Conservation (phyloP, 1,284 basidiomycete species). For the Inonotus hispidus region DNA sequence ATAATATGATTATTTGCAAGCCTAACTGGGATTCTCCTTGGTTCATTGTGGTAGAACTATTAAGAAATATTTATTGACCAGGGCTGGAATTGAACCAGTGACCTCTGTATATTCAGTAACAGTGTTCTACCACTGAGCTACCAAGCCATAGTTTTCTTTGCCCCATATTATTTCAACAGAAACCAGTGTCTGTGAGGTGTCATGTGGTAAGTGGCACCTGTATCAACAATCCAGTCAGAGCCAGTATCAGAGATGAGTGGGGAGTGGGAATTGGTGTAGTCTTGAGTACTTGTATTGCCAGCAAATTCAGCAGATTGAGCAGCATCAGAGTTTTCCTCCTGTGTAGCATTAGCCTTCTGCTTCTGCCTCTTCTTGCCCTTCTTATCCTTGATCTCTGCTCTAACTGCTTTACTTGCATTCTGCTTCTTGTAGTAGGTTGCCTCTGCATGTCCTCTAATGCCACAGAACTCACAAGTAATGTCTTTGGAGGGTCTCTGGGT, state of each 20-base stretch:
- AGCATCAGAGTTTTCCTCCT: not conserved
- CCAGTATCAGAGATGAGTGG: not conserved
- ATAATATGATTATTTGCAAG: not conserved
- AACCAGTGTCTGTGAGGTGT: not conserved
- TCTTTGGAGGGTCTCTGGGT: too few species aligned
- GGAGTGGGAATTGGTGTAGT: slow-evolving; percentile 18
- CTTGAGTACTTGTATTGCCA: not conserved
- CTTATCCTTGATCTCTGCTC: not conserved
- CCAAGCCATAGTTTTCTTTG: too few species aligned
- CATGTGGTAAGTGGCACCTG: not conserved
- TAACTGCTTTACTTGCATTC: too few species aligned
- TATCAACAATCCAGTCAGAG: not conserved
- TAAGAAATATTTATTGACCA: too few species aligned
- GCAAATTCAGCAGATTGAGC: not conserved
- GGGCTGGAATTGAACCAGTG: too few species aligned
- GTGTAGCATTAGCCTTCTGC: not conserved
- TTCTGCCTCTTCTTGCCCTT: not conserved
- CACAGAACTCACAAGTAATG: too few species aligned
- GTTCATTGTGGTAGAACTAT: not conserved
- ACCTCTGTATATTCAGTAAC: too few species aligned
- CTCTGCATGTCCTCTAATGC: too few species aligned
- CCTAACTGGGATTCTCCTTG: not conserved
- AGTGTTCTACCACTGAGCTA: too few species aligned
- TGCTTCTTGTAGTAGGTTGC: too few species aligned
- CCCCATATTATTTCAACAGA: too few species aligned